A percentile compares a stretch with the other conserved stretches of the same genome.
Evolutionary conservation across 2,329 filamentous ascomycete genomes (phyloP).

Genomic region (Colletotrichum melonis): DNA sequence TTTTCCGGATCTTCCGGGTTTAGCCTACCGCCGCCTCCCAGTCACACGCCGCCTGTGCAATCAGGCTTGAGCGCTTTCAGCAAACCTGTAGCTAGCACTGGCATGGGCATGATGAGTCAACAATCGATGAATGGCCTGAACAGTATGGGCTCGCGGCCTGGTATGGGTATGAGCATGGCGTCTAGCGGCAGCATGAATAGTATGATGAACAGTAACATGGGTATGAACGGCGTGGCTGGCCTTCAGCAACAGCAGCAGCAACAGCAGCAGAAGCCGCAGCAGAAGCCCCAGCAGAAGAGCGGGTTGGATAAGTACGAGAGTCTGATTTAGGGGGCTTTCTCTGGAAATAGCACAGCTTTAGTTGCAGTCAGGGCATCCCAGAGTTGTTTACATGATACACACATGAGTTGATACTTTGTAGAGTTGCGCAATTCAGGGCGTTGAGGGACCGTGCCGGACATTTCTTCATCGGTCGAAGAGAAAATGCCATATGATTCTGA

Average conservation of each 20-base stretch:
- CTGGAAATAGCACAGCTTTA: conserved; percentile 10
- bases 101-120: conserved; percentile 35
- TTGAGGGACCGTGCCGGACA: not conserved
- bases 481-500: not conserved
- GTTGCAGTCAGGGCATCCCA: conserved; percentile 10
- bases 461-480: not conserved
- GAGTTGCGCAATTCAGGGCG: conserved; percentile 6
- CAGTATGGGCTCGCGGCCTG: conserved; percentile 37
- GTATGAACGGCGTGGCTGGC: conserved; percentile 39
- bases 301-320: conserved; percentile 78
- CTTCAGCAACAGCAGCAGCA: conserved; percentile 40
- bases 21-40: conserved; percentile 59
- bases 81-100: conserved; percentile 22
- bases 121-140: conserved; percentile 15
- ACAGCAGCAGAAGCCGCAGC: conserved; percentile 39
- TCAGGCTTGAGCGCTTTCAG: conserved; percentile 37
- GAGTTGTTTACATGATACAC: conserved; percentile 19
- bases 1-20: conserved; percentile 52
- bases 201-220: conserved; percentile 39
- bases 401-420: not conserved
- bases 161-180: conserved; percentile 38
- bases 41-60: conserved; percentile 42
- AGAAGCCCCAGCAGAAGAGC: conserved; percentile 53
- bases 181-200: conserved; percentile 45
- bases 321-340: conserved; percentile 58